phyloP scores from a whole-genome alignment of 2,329 filamentous ascomycete species.

The Pyrenochaeta sp. region DNA sequence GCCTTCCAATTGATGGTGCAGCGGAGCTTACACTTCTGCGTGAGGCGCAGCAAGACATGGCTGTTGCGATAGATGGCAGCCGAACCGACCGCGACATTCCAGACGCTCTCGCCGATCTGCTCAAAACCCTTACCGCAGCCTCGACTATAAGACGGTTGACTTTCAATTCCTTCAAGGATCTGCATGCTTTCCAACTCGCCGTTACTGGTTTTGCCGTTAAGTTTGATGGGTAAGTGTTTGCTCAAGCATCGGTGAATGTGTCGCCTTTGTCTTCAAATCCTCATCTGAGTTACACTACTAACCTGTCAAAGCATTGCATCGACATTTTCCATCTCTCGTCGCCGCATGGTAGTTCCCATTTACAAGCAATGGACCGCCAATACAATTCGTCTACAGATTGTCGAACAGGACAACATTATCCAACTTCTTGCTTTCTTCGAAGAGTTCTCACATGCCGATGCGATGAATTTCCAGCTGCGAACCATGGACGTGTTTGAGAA shows the following conservation, averaged over 20 bases:
- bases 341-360: slow-evolving; percentile 88
- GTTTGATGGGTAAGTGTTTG: slow-evolving; percentile 47
- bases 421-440: slow-evolving; percentile 88
- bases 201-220: slow-evolving; percentile 79
- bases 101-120: slow-evolving; percentile 68
- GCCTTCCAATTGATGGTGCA: slow-evolving; percentile 50
- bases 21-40: slow-evolving; percentile 57
- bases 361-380: slow-evolving; percentile 93
- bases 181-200: slow-evolving; percentile 80
- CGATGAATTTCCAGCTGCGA: slow-evolving; percentile 88
- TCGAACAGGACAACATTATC: slow-evolving; percentile 75
- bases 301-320: slow-evolving; percentile 61
- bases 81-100: slow-evolving; percentile 54
- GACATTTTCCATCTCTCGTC: slow-evolving; percentile 80
- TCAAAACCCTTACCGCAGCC: slow-evolving; percentile 64
- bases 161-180: slow-evolving; percentile 57
- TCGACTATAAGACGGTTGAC: slow-evolving; percentile 74
- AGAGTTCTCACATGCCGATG: slow-evolving; percentile 84
- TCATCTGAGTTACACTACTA: slow-evolving; percentile 16
- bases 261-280: neutral
- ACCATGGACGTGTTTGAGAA: slow-evolving; percentile 83
- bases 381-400: slow-evolving; percentile 80
- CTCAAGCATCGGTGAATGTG: too few relatives aligned
- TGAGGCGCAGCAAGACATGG: slow-evolving; percentile 78
- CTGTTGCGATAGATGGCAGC: slow-evolving; percentile 68